A percentile compares a stretch with the other conserved stretches of the same genome.
Evolutionary conservation across 2,329 filamentous ascomycete species (phyloP).

Genomic region (Alternaria infectoria): DNA sequence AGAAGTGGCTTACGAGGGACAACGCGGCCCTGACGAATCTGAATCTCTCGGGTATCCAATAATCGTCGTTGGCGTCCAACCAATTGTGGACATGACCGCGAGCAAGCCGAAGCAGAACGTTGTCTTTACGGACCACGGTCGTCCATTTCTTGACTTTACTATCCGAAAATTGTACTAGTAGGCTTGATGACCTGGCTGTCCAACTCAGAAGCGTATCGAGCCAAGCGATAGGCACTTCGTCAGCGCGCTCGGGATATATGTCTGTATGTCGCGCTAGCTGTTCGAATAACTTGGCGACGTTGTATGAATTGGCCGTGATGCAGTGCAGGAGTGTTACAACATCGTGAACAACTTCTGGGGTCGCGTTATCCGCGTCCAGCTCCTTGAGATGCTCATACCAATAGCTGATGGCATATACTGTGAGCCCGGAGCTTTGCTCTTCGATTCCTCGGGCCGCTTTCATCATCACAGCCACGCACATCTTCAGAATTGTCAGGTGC

Average conservation of each 20-base stretch:
- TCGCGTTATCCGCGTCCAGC: slow-evolving; percentile 14
- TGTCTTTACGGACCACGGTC: too few species aligned
- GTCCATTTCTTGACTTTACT: not conserved
- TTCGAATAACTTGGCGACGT: not conserved
- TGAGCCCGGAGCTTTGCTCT: not conserved
- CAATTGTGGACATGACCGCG: not conserved
- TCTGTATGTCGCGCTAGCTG: not conserved
- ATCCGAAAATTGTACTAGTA: not conserved
- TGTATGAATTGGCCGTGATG: not conserved
- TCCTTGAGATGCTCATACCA: slow-evolving; percentile 22
- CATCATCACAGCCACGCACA: slow-evolving; percentile 12
- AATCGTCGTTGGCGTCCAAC: not conserved
- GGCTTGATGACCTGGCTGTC: not conserved
- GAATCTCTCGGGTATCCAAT: not conserved
- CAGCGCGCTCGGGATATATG: not conserved
- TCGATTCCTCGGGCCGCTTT: not conserved
- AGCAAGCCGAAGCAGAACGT: not conserved
- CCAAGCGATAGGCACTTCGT: not conserved
- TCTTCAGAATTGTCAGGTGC: slow-evolving; percentile 24
- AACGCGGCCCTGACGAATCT: not conserved
- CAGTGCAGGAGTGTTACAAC: not conserved
- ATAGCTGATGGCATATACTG: slow-evolving; percentile 6
- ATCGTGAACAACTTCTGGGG: not conserved
- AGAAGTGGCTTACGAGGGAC: too few species aligned
- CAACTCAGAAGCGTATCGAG: not conserved